Percentiles rank a stretch among this genome's conserved stretches.
Conservation (phyloP, 2,329 filamentous ascomycete genomes). For the Fusarium sp. region DNA sequence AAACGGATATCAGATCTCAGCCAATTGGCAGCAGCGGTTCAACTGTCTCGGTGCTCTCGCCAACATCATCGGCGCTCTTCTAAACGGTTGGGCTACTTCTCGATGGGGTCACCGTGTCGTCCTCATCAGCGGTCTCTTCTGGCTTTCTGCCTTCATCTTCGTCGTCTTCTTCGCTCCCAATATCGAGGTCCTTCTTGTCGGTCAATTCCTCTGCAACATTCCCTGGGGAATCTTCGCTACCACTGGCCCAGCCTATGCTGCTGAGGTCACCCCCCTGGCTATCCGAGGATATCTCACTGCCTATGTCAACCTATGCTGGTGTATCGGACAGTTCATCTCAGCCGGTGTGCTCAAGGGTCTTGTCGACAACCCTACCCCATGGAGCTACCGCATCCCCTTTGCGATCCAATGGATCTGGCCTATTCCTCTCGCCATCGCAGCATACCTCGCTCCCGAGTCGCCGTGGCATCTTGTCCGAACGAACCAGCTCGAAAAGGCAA, state of each 20-base stretch:
- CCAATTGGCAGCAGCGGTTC: constrained; percentile 66
- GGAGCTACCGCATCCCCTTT: constrained; percentile 59
- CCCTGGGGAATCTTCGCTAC: constrained; percentile 63
- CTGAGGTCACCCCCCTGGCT: constrained; percentile 59
- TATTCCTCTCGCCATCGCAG: constrained; percentile 51
- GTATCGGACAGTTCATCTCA: constrained; percentile 59
- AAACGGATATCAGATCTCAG: constrained; percentile 61
- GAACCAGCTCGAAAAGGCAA: constrained; percentile 51
- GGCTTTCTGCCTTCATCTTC: constrained; percentile 61
- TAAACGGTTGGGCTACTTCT: constrained; percentile 59
- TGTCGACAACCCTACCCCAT: constrained; percentile 51
- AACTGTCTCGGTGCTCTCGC: constrained; percentile 53
- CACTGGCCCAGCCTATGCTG: constrained; percentile 58
- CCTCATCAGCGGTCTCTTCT: constrained; percentile 58
- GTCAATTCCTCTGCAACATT: constrained; percentile 61
- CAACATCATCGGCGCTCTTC: constrained; percentile 57
- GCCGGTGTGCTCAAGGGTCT: constrained; percentile 58
- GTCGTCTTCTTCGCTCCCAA: constrained; percentile 63
- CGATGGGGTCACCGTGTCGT: constrained; percentile 60
- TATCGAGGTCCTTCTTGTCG: constrained; percentile 59
- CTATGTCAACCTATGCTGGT: constrained; percentile 62
- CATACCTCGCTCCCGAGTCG: constrained; percentile 54
- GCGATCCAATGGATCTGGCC: constrained; percentile 59
- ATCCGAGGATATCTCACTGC: constrained; percentile 60
- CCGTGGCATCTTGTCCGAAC: constrained; percentile 56